Conservation (phyloP, 1,139 yeast species). For the Candida gigantensis region DNA sequence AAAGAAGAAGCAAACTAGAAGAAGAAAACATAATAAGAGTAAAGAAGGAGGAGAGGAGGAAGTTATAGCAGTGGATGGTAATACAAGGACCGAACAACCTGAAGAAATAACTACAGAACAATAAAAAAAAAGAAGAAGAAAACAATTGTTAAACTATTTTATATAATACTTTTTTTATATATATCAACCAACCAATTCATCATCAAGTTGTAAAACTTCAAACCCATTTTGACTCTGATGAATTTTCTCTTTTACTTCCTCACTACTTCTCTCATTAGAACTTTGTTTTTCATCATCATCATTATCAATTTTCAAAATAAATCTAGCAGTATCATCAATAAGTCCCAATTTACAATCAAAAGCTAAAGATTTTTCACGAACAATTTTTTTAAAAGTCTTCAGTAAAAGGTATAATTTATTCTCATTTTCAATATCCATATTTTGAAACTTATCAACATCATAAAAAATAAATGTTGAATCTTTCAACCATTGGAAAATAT, state of each 20-base stretch:
- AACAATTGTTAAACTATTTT: neutral
- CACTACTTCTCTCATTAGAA: no score
- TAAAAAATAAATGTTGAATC: conserved; percentile 47
- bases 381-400: conserved; percentile 29
- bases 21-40: conserved; percentile 32
- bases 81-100: conserved; percentile 3
- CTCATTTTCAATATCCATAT: conserved; percentile 31
- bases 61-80: conserved; percentile 1
- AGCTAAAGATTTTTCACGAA: conserved; percentile 46
- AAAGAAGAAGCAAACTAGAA: conserved; percentile 29
- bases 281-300: conserved; percentile 6
- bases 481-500: conserved; percentile 38
- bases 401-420: conserved; percentile 33
- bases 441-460: conserved; percentile 25
- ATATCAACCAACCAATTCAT: conserved; percentile 8
- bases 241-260: no score
- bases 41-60: conserved; percentile 12
- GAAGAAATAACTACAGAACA: conserved; percentile 1
- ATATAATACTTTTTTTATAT: neutral
- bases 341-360: conserved; percentile 50
- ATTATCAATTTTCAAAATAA: conserved; percentile 32
- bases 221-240: conserved; percentile 17
- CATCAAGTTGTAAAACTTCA: conserved; percentile 16
- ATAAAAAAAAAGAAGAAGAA: neutral
- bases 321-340: conserved; percentile 29